Percentiles rank a stretch among this genome's conserved stretches.
Conservation (phyloP, 2,329 filamentous ascomycete species). For the Botrytis medusae region DNA sequence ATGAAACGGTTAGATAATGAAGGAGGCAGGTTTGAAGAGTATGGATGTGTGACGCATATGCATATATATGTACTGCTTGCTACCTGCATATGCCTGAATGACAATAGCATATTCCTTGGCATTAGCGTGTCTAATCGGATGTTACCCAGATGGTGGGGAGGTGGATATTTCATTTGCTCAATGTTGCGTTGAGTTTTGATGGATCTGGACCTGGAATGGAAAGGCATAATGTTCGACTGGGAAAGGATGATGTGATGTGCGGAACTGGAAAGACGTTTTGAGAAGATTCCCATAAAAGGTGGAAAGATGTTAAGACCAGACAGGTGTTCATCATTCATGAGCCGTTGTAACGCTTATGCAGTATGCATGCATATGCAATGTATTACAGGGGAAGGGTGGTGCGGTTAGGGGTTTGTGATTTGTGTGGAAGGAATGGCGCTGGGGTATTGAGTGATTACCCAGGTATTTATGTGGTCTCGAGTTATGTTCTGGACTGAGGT, state of each 20-base stretch:
- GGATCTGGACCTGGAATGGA: too few species aligned
- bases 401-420: not conserved
- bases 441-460: not conserved
- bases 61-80: constrained; percentile 4
- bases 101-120: constrained; percentile 10
- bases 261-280: not conserved
- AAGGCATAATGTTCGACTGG: not conserved
- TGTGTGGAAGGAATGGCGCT: not conserved
- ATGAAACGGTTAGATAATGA: constrained; percentile 5
- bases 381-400: constrained; percentile 4
- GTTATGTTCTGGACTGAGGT: constrained; percentile 6
- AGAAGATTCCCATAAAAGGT: not conserved
- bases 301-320: not conserved
- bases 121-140: constrained; percentile 1
- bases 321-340: not conserved
- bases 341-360: constrained; percentile 1
- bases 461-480: constrained; percentile 4
- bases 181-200: not conserved
- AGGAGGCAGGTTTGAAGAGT: constrained; percentile 1
- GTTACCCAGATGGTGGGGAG: not conserved
- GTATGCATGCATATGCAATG: constrained; percentile 14
- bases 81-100: constrained; percentile 13
- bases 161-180: not conserved
- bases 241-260: not conserved
- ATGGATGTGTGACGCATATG: constrained; percentile 1